Base-by-base conservation (phyloP, 2,329 filamentous ascomycete species). In the Calonectria hongkongensis region DNA sequence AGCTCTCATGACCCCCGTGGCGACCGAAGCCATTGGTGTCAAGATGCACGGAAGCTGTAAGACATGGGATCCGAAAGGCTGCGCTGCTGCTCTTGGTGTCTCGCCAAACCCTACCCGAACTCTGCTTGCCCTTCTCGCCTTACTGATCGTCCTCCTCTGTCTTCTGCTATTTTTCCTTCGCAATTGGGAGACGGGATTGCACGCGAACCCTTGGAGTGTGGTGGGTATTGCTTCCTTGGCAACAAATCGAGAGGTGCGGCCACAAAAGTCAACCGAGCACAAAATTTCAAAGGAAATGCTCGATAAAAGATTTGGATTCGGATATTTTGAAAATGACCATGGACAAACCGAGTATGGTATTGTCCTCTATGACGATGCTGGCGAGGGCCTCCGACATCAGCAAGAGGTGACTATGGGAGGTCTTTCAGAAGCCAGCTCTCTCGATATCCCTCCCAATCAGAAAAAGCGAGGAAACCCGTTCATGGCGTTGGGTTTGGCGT, bases 121-220 rank as follows among this genome's bases (percentile, higher is more conserved):
- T 0, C 75, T 80, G 6, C 63, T 80, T 0, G 77, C 78, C 2
- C 71, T 80, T 1, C 27, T 80, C 5, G 75, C 70, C 0, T 10
- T 80, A 16, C 75, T 67, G 0, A 73, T 79, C 0, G 64, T 79
- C 0, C 73, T 80, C 0, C 75, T 80, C 8, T 79, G 72, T 13
- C 58, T 72, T 1, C 18, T 80, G 0, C 54, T 80, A 1, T 73
- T 74, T 12, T 80, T 74, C 39, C 36, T 80, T 1, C 66, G 77
- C 18, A 75, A 79, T 4, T 78, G 74, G 36, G 72, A 80, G 2
- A 80, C 79, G 12, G 79, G 79, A 0, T 28, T 80, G 5, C 71
- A 79, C 15, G 74, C 79, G 77, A 86, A 64, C 74, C 83, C 16
- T 62, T 88, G 50, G 84, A 85, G 21, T 50, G 77, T 79, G 3